Base-by-base conservation (phyloP, 371 early-diverging fungal species). In the Apophysomyces sp. region DNA sequence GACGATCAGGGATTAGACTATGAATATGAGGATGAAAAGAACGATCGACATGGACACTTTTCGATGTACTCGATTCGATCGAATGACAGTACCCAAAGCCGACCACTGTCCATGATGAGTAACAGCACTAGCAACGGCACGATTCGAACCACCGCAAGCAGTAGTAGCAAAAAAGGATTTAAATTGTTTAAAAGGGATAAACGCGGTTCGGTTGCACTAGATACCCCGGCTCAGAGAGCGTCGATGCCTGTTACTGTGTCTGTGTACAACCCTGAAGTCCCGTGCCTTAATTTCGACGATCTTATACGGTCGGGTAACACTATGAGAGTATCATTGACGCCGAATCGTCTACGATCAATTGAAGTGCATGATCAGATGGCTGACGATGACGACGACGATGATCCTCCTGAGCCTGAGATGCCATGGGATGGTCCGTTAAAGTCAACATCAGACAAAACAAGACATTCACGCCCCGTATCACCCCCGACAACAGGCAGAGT, bases 251-350 rank as follows among this genome's bases (percentile, higher is more conserved):
- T 55, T 62, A 67, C 44, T 54, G 71, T 60, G 40, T 57, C 72
- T 26, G 66, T 68, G 13, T 76, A 76, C 41, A 76, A 78, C 60
- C 74, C 74, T 30, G 74, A 79, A 49, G 67, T 63, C 21, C 69
- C 74, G 3, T 55, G 65, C 3, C 55, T 74, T 36, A 75, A 76
- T 21, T 82, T 84, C 63, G 84, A 84, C 58, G 74, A 76, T 49
- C 62, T 84, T 27, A 76, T 84, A 40, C 72, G 73, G 9, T 78
- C 76, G n/a, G 81, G 80, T 58, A 76, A 76, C 55, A 84, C 84
- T 0, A 77, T 84, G 73, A 73, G 78, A 31, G 80, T 84, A 36
- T 77, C 81, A 28, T 63, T 84, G 27, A 84, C 84, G 9, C 84
- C 84, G 15, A 82, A 82, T 57, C 74, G 84, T 52, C 63, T 84